Conservation (phyloP, 352 stramenopile genomes). For the Plasmopara halstedii region DNA sequence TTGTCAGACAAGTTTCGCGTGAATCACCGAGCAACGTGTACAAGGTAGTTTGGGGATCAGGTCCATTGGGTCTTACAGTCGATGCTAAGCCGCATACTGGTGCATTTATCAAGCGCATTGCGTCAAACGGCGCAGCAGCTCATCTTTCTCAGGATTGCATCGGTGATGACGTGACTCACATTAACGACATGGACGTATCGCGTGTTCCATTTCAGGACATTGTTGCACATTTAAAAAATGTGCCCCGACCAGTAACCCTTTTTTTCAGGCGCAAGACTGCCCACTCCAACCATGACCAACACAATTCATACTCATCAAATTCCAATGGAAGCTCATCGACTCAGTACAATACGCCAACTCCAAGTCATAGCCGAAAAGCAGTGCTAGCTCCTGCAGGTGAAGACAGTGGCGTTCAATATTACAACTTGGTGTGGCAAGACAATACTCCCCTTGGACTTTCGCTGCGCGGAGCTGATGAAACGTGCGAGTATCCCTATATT, state of each 20-base stretch:
- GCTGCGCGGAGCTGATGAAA: conserved; percentile 58
- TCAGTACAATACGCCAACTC: conserved; percentile 35
- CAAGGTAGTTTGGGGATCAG: conserved; percentile 72
- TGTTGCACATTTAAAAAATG: conserved; percentile 68
- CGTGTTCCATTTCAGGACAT: conserved; percentile 72
- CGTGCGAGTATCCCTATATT: conserved; percentile 81
- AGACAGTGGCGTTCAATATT: conserved; percentile 48
- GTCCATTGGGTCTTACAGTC: conserved; percentile 72
- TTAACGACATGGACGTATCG: conserved; percentile 81
- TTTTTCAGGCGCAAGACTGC: conserved; percentile 50
- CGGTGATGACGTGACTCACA: conserved; percentile 73
- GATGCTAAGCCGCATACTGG: conserved; percentile 57
- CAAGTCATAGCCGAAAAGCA: conserved; percentile 28
- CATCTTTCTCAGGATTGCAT: conserved; percentile 75
- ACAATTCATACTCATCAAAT: conserved; percentile 35
- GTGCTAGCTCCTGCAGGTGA: conserved; percentile 20
- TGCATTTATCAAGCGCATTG: conserved; percentile 82
- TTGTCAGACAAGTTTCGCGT: conserved; percentile 30
- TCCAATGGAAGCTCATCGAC: conserved; percentile 22
- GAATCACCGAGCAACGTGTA: conserved; percentile 45
- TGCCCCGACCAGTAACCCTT: conserved; percentile 70
- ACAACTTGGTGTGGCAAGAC: conserved; percentile 81
- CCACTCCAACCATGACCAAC: conserved; percentile 16
- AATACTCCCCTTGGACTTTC: conserved; percentile 67
- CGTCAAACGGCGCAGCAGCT: conserved; percentile 54